Base-by-base conservation (phyloP, 2,329 filamentous ascomycete genomes). In the Septoria linicola region DNA sequence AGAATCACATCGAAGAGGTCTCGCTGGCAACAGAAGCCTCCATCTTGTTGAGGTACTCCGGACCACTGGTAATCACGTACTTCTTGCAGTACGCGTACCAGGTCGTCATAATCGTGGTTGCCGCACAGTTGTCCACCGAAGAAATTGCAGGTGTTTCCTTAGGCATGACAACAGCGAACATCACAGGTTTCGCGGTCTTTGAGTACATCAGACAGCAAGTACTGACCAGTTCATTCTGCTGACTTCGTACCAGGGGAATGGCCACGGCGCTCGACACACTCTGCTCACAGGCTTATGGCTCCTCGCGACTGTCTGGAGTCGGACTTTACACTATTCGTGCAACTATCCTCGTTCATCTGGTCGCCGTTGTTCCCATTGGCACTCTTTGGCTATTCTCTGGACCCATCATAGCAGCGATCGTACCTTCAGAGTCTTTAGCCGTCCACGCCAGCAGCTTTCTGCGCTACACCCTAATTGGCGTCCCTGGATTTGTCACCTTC, bases 291-390 rank as follows among this genome's bases (percentile, higher is more conserved):
- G 73, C 76, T 1, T 78, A 78, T 61, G 76, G 76, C 14, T 73
- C 75, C 10, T 76, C 76, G 0, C 73, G 74, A 42, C 69, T 71
- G 34, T 65, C 68, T 8, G 71, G 72, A 13, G 77, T 81, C 13
- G 78, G 78, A 0, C 53, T 81, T 30, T 76, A 81, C 48, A 66
- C 80, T 0, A 78, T 80, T 55, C 72, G 76, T 3, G 80, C 80
- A 74, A 60, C 77, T 5, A 57, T 78, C 11, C 66, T 80, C 21
- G 78, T 80, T 70, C 59, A 72, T 6, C 58, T 77, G 14, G 68
- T 72, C 3, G 44, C 45, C 5, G 71, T 72, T 1, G 55, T 80
- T 13, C 78, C 78, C 1, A 74, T 81, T 39, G 76, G 68, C 11
- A 66, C 68, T 1, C 51, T 78, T 21, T 81, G 79, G 79, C 42